Evolutionary conservation across 23 red algal genomes (phyloP), one percentile per base, ranked within the genome.

Genomic region (Gracilariopsis chorda): DNA sequence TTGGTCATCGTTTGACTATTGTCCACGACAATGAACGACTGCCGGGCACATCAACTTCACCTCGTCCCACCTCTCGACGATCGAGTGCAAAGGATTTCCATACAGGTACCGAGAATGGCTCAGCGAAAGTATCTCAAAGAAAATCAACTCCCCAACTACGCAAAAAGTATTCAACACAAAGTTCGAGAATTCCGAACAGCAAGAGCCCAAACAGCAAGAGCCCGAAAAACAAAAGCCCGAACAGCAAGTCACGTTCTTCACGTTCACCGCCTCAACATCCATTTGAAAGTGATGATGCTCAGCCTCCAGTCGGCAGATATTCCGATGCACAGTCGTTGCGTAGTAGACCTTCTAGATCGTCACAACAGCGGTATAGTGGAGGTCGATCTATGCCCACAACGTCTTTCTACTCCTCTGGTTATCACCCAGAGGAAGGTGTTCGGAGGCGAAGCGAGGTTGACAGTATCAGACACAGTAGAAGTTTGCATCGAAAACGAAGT

Each of bases 381-480:
- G 76, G 76, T 34, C 76, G 48, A 23, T 53, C 52, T 13, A 34
- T 49, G 1, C 52, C 52, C 39, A 55, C 76, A 5, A 33, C 76
- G 12, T 53, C 76, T 3, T 80, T 80, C 16, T 34, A 80, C 16
- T 53, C 48, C 32, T 5, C 34, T 4, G 49, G n/a, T 14, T 53
- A 78, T 80, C 5, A 57, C 76, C 55, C 48, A 53, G 76, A 27
- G 23, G 76, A 57, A 57, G 76, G 48, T 6, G 76, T n/a, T 80
- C 76, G 76, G 13, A 17, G 52, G 40, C 48, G 76, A 32, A 80
- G 52, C 48, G 76, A 59, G 19, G 48, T 59, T 2, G 48, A 53
- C 20, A 59, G 48, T 45, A 34, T 59, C 6, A 80, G 48, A 45
- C 34, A 28, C 32, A 57, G 45, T 9, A 80, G 39, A 34, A 5